Conservation (phyloP, 805 yeast genomes). For the Ogataea naganishii region DNA sequence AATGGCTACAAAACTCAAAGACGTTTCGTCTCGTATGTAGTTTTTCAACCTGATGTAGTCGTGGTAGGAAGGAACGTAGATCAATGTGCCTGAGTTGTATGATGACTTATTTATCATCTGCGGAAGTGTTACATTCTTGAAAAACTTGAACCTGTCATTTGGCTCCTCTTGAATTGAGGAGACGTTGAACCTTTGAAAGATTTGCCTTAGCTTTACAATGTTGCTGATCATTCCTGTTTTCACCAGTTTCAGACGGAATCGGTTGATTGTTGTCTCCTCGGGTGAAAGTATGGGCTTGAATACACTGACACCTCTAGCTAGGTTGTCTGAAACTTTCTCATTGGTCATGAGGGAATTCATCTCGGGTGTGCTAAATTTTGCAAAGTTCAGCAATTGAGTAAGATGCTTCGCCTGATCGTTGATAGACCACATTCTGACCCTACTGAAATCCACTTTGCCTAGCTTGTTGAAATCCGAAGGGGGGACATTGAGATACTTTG, state of each 20-base stretch:
- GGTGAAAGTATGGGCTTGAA: constrained; percentile 39
- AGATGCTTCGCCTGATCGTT: constrained; percentile 68
- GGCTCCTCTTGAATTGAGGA: constrained; percentile 58
- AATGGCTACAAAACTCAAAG: constrained; percentile 56
- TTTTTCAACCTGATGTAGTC: constrained; percentile 78
- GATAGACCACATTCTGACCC: constrained; percentile 88
- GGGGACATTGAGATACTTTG: constrained; percentile 61
- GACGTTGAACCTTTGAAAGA: constrained; percentile 63
- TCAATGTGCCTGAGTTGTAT: constrained; percentile 64
- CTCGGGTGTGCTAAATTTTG: constrained; percentile 75
- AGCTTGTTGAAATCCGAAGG: constrained; percentile 57
- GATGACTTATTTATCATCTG: constrained; percentile 53
- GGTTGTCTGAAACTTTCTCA: constrained; percentile 37
- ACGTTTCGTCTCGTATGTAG: constrained; percentile 54
- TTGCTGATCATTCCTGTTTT: constrained; percentile 22
- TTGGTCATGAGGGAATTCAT: constrained; percentile 50
- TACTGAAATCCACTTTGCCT: constrained; percentile 80
- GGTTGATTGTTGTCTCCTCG: constrained; percentile 46
- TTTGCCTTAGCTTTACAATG: constrained; percentile 47
- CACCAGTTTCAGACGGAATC: constrained; percentile 38
- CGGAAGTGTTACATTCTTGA: constrained; percentile 67
- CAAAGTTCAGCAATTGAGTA: constrained; percentile 71
- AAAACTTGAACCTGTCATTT: constrained; percentile 73
- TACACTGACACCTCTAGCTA: constrained; percentile 48
- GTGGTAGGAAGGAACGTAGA: constrained; percentile 78